Evolutionary conservation across 202 grass and related monocot genomes (phyloP), one percentile per base, ranked within the genome.

Genomic region (Saccharum hybrid): DNA sequence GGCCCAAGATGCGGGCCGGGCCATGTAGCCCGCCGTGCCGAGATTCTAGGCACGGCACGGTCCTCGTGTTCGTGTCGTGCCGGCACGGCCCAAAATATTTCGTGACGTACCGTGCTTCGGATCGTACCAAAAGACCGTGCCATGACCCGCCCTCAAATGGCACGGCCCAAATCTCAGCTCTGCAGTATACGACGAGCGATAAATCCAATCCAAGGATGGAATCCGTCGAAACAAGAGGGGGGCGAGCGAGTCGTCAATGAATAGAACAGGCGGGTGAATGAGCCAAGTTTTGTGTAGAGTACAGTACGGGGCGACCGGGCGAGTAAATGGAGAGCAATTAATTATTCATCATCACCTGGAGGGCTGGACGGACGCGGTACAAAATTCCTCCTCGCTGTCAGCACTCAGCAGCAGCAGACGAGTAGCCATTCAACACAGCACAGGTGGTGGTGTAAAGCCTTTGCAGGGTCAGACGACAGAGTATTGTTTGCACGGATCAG

Each of bases 311-410:
- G 14, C 38, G 59, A 21, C 23, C 0, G 8, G 10, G 14, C n/a
- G 67, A 54, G 68, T 73, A 42, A 78, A 66, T 78, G 80, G 28
- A 62, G 19, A 48, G 19, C 62, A 80, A 49, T 88, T 66, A 79
- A 84, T 88, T 84, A 37, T 33, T 61, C 52, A 66, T 67, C 81
- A 63, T 68, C 75, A 26, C 81, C 78, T 88, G 75, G 79, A 54
- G 4, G 1, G 49, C 49, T 54, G 49, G 49, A 74, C 57, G 81
- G 68, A 13, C 1, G 62, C 77, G 45, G 86, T 66, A 22, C 81
- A 82, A 28, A 63, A 48, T 22, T 26, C 81, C 81, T 21, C 18
- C 72, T 18, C 19, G 63, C 82, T 63, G 81, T 23, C 74, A 49
- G 82, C 61, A 42, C 37, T 7, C 14, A 37, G 67, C 67, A 37